These are phyloP conservation scores for Hymenoscyphus repandus DNA, from an alignment of 2,329 filamentous ascomycete species.

Conservation along the genomic window DNA sequence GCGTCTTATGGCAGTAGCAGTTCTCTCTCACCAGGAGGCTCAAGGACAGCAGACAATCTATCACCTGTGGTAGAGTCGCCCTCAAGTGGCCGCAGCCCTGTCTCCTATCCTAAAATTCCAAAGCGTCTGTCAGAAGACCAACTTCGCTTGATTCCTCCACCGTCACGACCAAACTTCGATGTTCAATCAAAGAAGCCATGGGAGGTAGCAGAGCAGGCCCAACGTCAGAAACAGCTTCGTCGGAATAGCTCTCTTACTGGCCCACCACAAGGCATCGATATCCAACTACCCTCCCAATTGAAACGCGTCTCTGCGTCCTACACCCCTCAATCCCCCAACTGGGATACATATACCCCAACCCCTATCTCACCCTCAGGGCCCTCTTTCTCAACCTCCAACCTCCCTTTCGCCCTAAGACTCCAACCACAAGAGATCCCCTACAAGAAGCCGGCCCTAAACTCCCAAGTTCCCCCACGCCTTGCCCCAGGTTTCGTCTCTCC, in stretches of 20 bases:
- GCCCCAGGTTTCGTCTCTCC: background rate
- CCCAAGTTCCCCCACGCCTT: background rate
- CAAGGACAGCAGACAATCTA: conserved; percentile 14
- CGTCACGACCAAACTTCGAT: conserved; percentile 19
- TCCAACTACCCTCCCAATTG: background rate
- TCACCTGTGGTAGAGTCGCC: conserved; percentile 30
- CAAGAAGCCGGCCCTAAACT: background rate
- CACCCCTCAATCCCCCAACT: conserved; percentile 2
- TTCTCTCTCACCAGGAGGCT: conserved; percentile 8
- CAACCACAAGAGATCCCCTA: background rate
- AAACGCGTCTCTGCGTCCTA: background rate
- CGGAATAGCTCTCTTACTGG: conserved; percentile 4
- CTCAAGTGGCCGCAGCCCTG: conserved; percentile 23
- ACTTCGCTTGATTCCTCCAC: conserved; percentile 18
- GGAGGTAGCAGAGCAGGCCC: conserved; percentile 24
- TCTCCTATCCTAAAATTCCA: conserved; percentile 27
- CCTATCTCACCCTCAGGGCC: conserved; percentile 1
- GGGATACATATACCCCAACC: conserved; percentile 5
- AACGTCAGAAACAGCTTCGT: conserved; percentile 13
- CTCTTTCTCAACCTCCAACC: conserved; percentile 1
- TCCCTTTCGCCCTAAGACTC: background rate
- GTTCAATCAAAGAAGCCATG: conserved; percentile 16
- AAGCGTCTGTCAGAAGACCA: conserved; percentile 14
- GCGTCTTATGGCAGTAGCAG: conserved; percentile 8
- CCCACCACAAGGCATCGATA: conserved; percentile 7